Percentiles rank a stretch among this genome's conserved stretches.
These are phyloP conservation scores for Salix arbutifolia DNA, from an alignment of 345 rosid species.

Conservation along the genomic window DNA sequence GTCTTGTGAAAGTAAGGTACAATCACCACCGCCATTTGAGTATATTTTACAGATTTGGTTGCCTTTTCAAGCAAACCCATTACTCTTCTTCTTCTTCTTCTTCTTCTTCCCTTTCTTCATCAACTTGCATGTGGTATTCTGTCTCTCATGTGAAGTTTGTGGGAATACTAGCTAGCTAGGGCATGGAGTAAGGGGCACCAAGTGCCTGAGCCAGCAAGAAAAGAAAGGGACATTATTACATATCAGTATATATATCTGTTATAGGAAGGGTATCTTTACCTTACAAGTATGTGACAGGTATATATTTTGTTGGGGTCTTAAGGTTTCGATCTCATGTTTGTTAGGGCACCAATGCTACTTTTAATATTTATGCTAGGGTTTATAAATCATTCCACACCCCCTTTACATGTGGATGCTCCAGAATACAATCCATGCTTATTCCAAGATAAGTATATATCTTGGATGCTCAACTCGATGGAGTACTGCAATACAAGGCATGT, in stretches of 20 bases:
- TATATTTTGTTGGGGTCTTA: background rate
- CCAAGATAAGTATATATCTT: too few relatives aligned
- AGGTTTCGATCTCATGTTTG: background rate
- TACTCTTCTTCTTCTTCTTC: background rate
- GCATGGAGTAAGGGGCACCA: conserved; percentile 3
- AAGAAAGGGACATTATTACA: conserved; percentile 13
- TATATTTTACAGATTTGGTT: conserved; percentile 14
- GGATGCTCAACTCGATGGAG: too few relatives aligned
- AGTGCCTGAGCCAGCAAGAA: conserved; percentile 18
- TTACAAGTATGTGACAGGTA: conserved; percentile 4
- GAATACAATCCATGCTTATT: too few relatives aligned
- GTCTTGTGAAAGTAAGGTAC: conserved; percentile 31
- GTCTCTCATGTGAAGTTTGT: conserved; percentile 3
- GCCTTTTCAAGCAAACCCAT: conserved; percentile 33
- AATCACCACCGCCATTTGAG: background rate
- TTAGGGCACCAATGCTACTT: background rate
- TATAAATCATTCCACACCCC: too few relatives aligned
- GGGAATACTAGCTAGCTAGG: background rate
- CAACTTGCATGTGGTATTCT: background rate
- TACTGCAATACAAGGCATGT: too few relatives aligned
- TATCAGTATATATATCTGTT: background rate
- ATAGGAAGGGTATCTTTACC: conserved; percentile 8
- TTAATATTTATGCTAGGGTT: too few relatives aligned
- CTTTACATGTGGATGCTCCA: too few relatives aligned
- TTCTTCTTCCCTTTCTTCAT: background rate